Conservation (phyloP, 495 filamentous ascomycete species). For the Aspergillus mulundensis region DNA sequence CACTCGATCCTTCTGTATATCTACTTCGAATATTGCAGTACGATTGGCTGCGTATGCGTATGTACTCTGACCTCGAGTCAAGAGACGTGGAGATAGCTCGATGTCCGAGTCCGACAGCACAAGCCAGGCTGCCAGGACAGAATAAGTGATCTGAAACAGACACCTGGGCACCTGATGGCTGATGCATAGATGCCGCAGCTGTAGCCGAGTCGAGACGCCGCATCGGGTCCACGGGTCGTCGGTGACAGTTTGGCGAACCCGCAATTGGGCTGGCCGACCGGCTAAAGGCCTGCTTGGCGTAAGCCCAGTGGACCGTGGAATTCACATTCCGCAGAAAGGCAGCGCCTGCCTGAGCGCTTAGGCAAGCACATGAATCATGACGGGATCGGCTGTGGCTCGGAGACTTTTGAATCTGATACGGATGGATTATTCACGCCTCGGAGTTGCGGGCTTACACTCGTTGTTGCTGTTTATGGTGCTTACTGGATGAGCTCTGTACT, state of each 20-base stretch:
- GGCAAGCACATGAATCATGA: neutral
- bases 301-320: neutral
- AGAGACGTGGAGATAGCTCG: neutral
- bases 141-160: neutral
- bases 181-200: neutral
- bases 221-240: neutral
- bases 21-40: neutral
- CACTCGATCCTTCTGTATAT: neutral
- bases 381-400: neutral
- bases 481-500: too few relatives aligned
- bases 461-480: neutral
- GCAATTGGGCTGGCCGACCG: neutral
- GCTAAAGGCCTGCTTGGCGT: neutral
- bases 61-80: neutral
- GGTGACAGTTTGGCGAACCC: neutral
- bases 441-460: neutral
- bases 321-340: neutral
- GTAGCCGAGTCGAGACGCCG: neutral
- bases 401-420: slow-evolving; percentile 1
- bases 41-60: neutral
- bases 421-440: slow-evolving; percentile 3
- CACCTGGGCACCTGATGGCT: too few relatives aligned
- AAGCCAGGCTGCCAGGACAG: neutral
- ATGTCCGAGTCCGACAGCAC: neutral
- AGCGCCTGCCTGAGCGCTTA: neutral